These are phyloP conservation scores for Vigna radiata DNA, from an alignment of 306 rosid genomes.

Conservation along the genomic window DNA sequence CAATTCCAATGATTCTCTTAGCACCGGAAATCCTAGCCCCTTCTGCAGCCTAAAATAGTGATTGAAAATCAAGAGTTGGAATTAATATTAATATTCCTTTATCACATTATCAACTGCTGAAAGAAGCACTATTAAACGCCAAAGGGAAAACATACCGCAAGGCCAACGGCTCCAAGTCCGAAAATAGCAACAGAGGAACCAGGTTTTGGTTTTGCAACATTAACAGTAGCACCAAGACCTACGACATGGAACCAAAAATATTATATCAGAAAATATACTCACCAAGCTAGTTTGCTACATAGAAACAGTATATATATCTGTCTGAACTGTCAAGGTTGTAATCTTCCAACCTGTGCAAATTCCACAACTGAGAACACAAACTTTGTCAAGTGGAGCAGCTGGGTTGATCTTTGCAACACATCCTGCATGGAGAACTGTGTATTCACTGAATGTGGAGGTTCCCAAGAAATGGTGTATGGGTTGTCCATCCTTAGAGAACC, in stretches of 20 bases:
- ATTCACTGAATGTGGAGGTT: slow-evolving; percentile 89
- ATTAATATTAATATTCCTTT: background rate
- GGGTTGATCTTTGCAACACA: slow-evolving; percentile 87
- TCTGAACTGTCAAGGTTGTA: background rate
- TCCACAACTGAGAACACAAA: slow-evolving; percentile 23
- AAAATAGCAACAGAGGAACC: slow-evolving; percentile 89
- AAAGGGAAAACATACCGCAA: slow-evolving; percentile 66
- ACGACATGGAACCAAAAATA: slow-evolving; percentile 15
- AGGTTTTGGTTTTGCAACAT: slow-evolving; percentile 86
- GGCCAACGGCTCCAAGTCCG: slow-evolving; percentile 95
- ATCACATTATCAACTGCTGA: background rate
- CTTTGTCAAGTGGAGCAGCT: slow-evolving; percentile 44
- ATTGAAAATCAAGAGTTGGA: background rate
- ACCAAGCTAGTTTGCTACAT: background rate
- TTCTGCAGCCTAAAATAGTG: slow-evolving; percentile 71
- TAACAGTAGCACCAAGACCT: slow-evolving; percentile 90
- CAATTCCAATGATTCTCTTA: slow-evolving; percentile 80
- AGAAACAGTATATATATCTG: background rate
- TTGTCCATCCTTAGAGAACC: slow-evolving; percentile 77
- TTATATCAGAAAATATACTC: background rate
- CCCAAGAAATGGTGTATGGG: slow-evolving; percentile 86
- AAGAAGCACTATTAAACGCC: too few relatives aligned
- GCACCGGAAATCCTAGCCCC: slow-evolving; percentile 90
- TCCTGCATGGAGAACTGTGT: slow-evolving; percentile 81
- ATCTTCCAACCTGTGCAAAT: slow-evolving; percentile 23